phyloP scores from a whole-genome alignment of 768 basidiomycete species.

The Tephrocybe sp. region DNA sequence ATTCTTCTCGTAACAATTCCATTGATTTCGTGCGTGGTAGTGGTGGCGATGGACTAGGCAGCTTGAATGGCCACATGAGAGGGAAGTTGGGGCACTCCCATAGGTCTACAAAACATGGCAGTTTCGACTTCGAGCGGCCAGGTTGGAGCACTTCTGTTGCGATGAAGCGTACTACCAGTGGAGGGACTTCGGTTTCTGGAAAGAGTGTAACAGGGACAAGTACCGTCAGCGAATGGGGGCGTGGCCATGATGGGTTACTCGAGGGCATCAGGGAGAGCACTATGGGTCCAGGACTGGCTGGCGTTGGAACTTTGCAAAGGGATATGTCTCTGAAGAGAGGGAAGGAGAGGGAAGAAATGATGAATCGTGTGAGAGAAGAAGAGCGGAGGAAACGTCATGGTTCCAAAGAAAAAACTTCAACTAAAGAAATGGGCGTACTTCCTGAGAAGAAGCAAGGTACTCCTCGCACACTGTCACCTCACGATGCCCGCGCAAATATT shows the following conservation, averaged over 20 bases:
- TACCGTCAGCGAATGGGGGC: constrained; percentile 19
- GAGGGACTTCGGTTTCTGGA: constrained; percentile 31
- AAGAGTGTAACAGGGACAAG: constrained; percentile 31
- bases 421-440: constrained; percentile 27
- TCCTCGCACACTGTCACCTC: constrained; percentile 7
- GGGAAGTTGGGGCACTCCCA: constrained; percentile 12
- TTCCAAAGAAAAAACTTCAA: constrained; percentile 17
- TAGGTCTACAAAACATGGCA: constrained; percentile 60
- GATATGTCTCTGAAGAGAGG: constrained; percentile 37
- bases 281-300: constrained; percentile 41
- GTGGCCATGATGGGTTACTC: constrained; percentile 15
- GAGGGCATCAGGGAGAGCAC: constrained; percentile 31
- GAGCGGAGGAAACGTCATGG: constrained; percentile 16
- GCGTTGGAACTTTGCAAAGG: constrained; percentile 43
- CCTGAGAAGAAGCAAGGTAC: constrained; percentile 24
- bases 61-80: constrained; percentile 20
- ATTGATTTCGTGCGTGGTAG: constrained; percentile 34
- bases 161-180: constrained; percentile 47
- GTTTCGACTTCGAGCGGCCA: constrained; percentile 76
- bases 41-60: constrained; percentile 27
- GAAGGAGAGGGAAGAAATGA: constrained; percentile 36
- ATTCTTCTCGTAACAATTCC: constrained; percentile 25
- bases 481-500: constrained; percentile 26
- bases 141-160: constrained; percentile 35
- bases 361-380: constrained; percentile 16